Evolutionary conservation across 306 rosid species (phyloP).

Genomic region (Ceratonia siliqua): DNA sequence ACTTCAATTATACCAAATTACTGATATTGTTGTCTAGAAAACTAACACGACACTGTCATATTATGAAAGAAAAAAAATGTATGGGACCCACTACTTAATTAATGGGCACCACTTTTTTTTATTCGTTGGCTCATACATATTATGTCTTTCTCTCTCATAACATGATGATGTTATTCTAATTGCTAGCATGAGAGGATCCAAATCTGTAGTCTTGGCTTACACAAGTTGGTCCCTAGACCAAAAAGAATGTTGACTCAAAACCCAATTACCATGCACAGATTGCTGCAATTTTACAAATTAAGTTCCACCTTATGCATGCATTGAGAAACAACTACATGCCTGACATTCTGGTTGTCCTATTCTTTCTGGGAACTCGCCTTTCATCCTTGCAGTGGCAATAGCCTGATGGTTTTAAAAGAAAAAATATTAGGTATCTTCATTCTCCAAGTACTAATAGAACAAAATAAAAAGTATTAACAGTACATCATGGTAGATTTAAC

Average conservation of each 20-base stretch:
- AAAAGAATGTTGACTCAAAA: constrained; percentile 9
- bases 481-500: not conserved
- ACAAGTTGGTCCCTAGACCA: constrained; percentile 6
- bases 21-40: not conserved
- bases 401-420: constrained; percentile 59
- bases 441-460: not conserved
- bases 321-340: constrained; percentile 69
- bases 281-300: constrained; percentile 17
- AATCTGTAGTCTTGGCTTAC: not conserved
- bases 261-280: constrained; percentile 13
- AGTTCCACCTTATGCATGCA: constrained; percentile 33
- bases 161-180: too few relatives aligned
- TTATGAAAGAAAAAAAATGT: too few relatives aligned
- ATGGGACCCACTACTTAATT: too few relatives aligned
- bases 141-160: too few relatives aligned
- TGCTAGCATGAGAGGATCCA: too few relatives aligned
- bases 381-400: constrained; percentile 96
- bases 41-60: too few relatives aligned
- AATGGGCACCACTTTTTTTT: too few relatives aligned
- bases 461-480: constrained; percentile 8
- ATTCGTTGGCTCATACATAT: too few relatives aligned
- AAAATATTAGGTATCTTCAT: constrained; percentile 25
- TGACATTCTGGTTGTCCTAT: constrained; percentile 97
- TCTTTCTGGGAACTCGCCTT: constrained; percentile 96
- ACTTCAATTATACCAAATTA: not conserved